These are phyloP conservation scores for Ampelocalamus luodianensis DNA, from an alignment of 176 grass and related monocot genomes.

Conservation along the genomic window DNA sequence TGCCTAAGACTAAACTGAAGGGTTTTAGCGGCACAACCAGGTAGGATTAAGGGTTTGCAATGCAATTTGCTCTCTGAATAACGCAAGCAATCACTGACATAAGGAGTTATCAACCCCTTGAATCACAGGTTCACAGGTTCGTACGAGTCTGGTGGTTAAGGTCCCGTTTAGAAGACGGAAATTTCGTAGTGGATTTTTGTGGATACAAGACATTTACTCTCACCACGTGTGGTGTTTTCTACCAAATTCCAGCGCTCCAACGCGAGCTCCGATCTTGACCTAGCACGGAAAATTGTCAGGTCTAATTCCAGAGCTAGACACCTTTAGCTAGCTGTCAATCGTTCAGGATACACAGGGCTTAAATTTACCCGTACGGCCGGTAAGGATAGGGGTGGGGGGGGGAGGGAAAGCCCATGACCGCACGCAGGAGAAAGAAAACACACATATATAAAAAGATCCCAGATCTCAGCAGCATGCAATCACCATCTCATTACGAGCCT, in stretches of 20 bases:
- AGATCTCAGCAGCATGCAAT: slow-evolving; percentile 21
- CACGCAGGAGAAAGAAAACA: no score
- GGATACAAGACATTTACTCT: neutral
- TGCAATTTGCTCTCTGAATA: neutral
- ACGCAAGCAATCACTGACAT: neutral
- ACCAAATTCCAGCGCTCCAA: neutral
- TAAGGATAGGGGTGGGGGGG: neutral
- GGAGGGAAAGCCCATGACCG: neutral
- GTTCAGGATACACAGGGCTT: neutral
- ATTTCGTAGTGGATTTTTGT: neutral
- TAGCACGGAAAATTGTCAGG: neutral
- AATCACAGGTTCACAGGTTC: neutral
- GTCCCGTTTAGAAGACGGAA: no score
- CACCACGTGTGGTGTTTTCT: no score
- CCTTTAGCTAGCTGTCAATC: neutral
- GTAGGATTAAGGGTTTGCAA: neutral
- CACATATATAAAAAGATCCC: neutral
- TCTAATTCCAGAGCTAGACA: neutral
- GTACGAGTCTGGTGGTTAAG: no score
- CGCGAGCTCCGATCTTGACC: neutral
- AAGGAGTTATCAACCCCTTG: neutral
- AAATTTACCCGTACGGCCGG: neutral
- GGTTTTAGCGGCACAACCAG: neutral
- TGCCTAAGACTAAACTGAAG: no score
- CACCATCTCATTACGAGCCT: slow-evolving; percentile 42